Conservation (phyloP, 345 rosid species). For the Physaria fendleri region DNA sequence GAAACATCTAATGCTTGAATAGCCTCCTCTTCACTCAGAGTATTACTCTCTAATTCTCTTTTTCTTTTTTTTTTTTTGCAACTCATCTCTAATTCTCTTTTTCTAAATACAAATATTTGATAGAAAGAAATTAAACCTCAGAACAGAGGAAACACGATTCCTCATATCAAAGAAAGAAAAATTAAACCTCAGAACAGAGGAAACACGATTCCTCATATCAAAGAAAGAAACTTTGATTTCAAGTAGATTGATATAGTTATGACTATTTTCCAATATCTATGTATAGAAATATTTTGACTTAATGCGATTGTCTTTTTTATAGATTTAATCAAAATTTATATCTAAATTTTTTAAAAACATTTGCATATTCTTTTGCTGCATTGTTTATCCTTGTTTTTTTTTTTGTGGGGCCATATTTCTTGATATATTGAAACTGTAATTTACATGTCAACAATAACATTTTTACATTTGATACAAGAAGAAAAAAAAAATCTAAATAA, state of each 20-base stretch:
- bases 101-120: slow-evolving; percentile 1
- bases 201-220: too few species aligned
- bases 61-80: too few species aligned
- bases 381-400: too few species aligned
- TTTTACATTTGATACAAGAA: neutral
- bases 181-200: too few species aligned
- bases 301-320: too few species aligned
- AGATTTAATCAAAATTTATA: too few species aligned
- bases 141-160: slow-evolving; percentile 9
- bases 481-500: neutral
- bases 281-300: too few species aligned
- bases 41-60: neutral
- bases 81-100: too few species aligned
- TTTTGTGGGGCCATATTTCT: too few species aligned
- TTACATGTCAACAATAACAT: neutral
- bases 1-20: slow-evolving; percentile 26
- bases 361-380: too few species aligned
- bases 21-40: neutral
- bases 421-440: neutral
- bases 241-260: slow-evolving; percentile 26
- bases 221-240: slow-evolving; percentile 10
- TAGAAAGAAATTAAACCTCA: slow-evolving; percentile 23
- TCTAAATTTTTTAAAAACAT: too few species aligned
- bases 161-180: slow-evolving; percentile 13
- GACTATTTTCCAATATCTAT: too few species aligned